Base-by-base conservation (phyloP, 208 protist species). In the Tritrichomonas musculus region DNA sequence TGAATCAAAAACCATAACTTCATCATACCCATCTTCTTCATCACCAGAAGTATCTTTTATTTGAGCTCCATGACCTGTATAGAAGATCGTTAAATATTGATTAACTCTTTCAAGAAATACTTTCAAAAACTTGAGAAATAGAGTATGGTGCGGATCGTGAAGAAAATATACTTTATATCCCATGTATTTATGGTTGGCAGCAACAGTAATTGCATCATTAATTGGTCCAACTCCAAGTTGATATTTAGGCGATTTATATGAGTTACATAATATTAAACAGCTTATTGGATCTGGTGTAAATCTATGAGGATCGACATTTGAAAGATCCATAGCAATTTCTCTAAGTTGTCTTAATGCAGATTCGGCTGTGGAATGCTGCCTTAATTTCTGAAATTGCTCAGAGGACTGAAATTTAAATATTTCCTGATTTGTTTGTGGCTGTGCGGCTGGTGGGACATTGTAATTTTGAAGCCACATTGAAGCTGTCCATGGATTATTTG, bases 211-310 rank as follows among this genome's bases (percentile, higher is more conserved):
- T 8, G n/a, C 33, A 82, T 82, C 73, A 53, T 82, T 82, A 33
- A 82, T 50, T 50, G 73, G 73, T 20, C 73, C 73, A 53, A 82
- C 73, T n/a, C 73, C 73, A 25, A 82, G 73, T 82, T 82, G 20
- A 53, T 50, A 50, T 20, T 50, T 47, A 3, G 33, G 30, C 3
- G n/a, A 25, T 14, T 82, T 47, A 20, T 82, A 82, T n/a, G n/a
- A n/a, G n/a, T n/a, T n/a, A n/a, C n/a, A n/a, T n/a, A n/a, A n/a
- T n/a, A n/a, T n/a, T n/a, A n/a, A n/a, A n/a, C n/a, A n/a, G n/a
- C n/a, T n/a, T n/a, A n/a, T n/a, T n/a, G n/a, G n/a, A n/a, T n/a
- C n/a, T n/a, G n/a, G n/a, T n/a, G n/a, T n/a, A n/a, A n/a, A n/a
- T n/a, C n/a, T n/a, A n/a, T n/a, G n/a, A n/a, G n/a, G n/a, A n/a